Base-by-base conservation (phyloP, 202 grass and related monocot genomes). In the Panicum virgatum region DNA sequence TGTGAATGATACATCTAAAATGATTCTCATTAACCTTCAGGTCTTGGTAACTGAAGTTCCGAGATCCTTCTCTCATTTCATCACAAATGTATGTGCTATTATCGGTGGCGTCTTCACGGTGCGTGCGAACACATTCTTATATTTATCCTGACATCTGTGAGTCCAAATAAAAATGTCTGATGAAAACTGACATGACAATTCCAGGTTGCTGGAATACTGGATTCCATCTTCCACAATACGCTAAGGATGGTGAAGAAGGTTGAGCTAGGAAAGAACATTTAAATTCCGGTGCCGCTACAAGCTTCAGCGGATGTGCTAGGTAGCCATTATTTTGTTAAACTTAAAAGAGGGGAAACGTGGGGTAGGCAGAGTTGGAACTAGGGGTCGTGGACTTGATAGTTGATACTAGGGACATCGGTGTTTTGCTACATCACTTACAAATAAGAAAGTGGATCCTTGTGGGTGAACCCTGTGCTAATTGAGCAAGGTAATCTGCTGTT, bases 71-170 rank as follows among this genome's bases (percentile, higher is more conserved):
- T 96, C 97, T 47, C 93, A 99, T 83, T 99, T 99, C 73, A 83
- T 99, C 86, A 99, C 97, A 86, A 96, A 99, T 80, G 80, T 99
- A 30, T 99, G 93, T 57, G 97, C 97, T 39, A 99, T 99, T 67
- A 92, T 99, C 66, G 96, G 96, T 85, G 96, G 96, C 18, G 36
- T 99, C 72, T 99, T 99, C 79, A 99, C 96, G 89, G 96, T 99
- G n/a, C n/a, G n/a, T n/a, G 81, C 51, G 84, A 73, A 79, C 39
- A 75, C 51, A 13, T 36, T 54, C 10, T 29, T 53, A 34, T 60
- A 26, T 19, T 10, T 71, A 53, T 72, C 56, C 20, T 80, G 23
- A 29, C 79, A 79, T 73, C 36, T 78, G 32, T 56, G 14, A 57
- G 18, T 64, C 36, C 23, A 60, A 80, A 23, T 73, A 45, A 47